Evolutionary conservation across 495 filamentous ascomycete species (phyloP).

Genomic region (Thozetella sp.): DNA sequence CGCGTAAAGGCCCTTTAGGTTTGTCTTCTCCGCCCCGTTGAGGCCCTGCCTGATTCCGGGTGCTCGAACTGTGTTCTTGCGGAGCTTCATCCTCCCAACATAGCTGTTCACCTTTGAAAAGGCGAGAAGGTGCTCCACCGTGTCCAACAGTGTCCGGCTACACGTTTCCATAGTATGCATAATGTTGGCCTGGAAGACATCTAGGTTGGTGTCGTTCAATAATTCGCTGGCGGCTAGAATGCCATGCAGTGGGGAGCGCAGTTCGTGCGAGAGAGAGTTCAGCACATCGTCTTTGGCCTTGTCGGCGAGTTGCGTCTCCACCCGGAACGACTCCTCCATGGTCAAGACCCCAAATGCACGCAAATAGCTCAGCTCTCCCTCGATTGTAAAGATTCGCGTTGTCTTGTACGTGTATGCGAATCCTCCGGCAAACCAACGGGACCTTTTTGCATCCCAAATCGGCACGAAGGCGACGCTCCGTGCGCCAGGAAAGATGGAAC

Average conservation of each 20-base stretch:
- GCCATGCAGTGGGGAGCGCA: slow-evolving; percentile 77
- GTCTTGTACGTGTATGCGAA: slow-evolving; percentile 61
- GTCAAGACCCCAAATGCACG: slow-evolving; percentile 61
- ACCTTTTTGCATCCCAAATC: slow-evolving; percentile 69
- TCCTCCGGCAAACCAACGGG: slow-evolving; percentile 70
- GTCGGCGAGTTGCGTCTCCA: slow-evolving; percentile 41
- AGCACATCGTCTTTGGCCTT: slow-evolving; percentile 70
- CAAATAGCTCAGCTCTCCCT: slow-evolving; percentile 42
- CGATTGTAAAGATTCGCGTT: slow-evolving; percentile 43
- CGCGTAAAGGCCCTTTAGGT: neutral
- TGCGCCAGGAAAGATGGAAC: slow-evolving; percentile 46
- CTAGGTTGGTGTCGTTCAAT: slow-evolving; percentile 54
- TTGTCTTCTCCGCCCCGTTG: neutral
- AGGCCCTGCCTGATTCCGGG: neutral
- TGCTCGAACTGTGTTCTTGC: neutral
- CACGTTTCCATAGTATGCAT: slow-evolving; percentile 76
- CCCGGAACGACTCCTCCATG: slow-evolving; percentile 59
- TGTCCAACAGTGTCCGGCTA: slow-evolving; percentile 75
- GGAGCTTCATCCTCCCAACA: neutral
- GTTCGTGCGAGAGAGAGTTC: slow-evolving; percentile 74
- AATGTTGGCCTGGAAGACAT: slow-evolving; percentile 60
- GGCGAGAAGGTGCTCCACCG: slow-evolving; percentile 72
- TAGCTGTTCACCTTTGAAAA: slow-evolving; percentile 63
- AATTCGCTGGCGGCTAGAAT: slow-evolving; percentile 76
- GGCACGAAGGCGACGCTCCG: slow-evolving; percentile 60